These are phyloP conservation scores for Hypoxylon sp. DNA, from an alignment of 2,329 filamentous ascomycete genomes.

Conservation along the genomic window DNA sequence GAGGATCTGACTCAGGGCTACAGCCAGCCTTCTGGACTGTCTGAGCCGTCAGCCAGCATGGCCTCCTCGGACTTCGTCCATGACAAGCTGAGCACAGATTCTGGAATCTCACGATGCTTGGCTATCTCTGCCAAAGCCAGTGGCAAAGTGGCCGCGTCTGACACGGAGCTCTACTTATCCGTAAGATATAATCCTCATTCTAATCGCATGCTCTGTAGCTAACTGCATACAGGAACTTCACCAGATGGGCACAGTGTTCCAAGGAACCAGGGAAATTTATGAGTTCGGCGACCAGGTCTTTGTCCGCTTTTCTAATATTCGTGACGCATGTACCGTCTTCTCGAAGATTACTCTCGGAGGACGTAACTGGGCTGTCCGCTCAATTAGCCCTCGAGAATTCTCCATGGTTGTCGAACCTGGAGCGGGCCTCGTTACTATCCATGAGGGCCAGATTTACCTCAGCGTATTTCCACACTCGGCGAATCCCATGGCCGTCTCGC, in stretches of 20 bases:
- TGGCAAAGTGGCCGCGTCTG: constrained; percentile 50
- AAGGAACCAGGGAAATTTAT: constrained; percentile 56
- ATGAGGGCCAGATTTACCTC: constrained; percentile 68
- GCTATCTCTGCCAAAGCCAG: constrained; percentile 54
- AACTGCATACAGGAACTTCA: constrained; percentile 56
- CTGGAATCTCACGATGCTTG: constrained; percentile 61
- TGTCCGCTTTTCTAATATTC: constrained; percentile 70
- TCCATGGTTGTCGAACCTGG: constrained; percentile 51
- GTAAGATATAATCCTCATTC: constrained; percentile 54
- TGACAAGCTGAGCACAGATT: constrained; percentile 59
- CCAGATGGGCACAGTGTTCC: constrained; percentile 51
- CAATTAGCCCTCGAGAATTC: constrained; percentile 61
- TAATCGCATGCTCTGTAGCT: constrained; percentile 14
- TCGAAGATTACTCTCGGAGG: constrained; percentile 59
- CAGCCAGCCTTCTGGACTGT: constrained; percentile 24
- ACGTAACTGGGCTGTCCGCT: constrained; percentile 61
- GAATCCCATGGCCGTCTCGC: constrained; percentile 39
- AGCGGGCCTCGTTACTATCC: constrained; percentile 54
- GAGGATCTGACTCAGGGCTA: constrained; percentile 19
- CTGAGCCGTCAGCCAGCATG: constrained; percentile 10
- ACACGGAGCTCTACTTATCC: constrained; percentile 60
- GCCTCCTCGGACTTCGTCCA: constrained; percentile 50
- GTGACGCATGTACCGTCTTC: constrained; percentile 67
- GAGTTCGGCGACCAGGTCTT: constrained; percentile 59
- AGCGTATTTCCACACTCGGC: constrained; percentile 56